Base-by-base conservation (phyloP, 495 filamentous ascomycete species). In the Parachaetomium inaequale region DNA sequence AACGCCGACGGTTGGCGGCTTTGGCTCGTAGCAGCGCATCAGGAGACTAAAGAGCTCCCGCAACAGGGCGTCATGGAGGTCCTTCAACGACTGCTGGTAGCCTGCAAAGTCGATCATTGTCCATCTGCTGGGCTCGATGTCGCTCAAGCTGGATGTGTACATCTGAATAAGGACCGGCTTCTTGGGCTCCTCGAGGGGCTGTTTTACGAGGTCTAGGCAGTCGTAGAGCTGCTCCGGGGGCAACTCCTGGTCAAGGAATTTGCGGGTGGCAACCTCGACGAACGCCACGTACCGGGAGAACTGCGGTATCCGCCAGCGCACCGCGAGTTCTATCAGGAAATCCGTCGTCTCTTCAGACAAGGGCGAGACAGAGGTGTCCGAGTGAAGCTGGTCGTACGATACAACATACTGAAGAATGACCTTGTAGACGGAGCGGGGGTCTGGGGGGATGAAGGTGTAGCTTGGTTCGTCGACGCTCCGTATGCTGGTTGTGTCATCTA, bases 251-350 rank as follows among this genome's bases (percentile, higher is more conserved):
- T 96, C 87, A 55, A 93, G 80, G 69, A 91, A 98, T 70, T 93
- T 94, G 67, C 88, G 86, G 21, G 85, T 82, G 45, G 91, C 82
- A 42, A 92, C 91, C 75, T 99, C 95, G 42, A 97, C 76, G 68
- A 96, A 90, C 11, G 95, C 76, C 2, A 92, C 84, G 57, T 93
- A 78, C 51, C 91, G 82, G 36, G 92, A 91, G 70, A 88, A 91
- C 51, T 85, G 83, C 21, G 94, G 93, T 62, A 99, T 84, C 26
- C 95, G 87, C 95, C 95, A 99, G 62, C 93, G 86, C 65, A 91
- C 75, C 67, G 85, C 89, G 45, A 96, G 81, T 68, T 98, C 93
- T 67, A 88, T 88, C 58, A 98, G 75, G 60, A 99, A 77, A 55
- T 96, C 91, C 12, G 82, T 81, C 2, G 92, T 94, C 50, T 90